phyloP scores from a whole-genome alignment of 345 rosid species.

The Geranium rotundifolium region DNA sequence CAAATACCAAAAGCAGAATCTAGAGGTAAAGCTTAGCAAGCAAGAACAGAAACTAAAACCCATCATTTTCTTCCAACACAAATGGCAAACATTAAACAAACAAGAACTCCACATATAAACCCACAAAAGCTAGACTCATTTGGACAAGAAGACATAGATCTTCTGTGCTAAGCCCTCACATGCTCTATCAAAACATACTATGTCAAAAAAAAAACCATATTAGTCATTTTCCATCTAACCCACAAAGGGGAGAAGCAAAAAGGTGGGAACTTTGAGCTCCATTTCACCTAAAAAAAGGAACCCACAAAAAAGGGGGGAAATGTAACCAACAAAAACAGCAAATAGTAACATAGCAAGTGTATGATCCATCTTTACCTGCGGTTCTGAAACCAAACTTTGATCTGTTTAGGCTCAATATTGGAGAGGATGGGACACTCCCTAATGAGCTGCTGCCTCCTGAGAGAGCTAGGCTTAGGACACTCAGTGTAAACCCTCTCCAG shows the following conservation, averaged over 20 bases:
- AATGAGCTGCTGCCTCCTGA: slow-evolving; percentile 63
- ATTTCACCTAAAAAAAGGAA: background rate
- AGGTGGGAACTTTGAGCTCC: background rate
- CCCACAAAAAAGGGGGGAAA: background rate
- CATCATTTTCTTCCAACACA: background rate
- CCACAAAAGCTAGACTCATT: background rate
- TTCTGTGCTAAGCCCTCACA: too few species aligned
- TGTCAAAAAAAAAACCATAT: too few species aligned
- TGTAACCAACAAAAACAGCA: background rate
- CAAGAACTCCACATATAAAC: background rate
- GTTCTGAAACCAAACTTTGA: slow-evolving; percentile 70
- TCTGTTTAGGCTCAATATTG: slow-evolving; percentile 60
- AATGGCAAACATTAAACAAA: background rate
- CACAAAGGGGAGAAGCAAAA: background rate
- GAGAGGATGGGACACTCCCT: slow-evolving; percentile 59
- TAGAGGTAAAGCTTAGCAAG: background rate
- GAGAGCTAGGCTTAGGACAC: slow-evolving; percentile 73
- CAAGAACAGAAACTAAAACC: background rate
- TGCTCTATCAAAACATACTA: background rate
- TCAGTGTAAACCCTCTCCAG: slow-evolving; percentile 63
- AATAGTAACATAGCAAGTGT: background rate
- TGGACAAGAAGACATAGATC: background rate
- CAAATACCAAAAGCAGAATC: background rate
- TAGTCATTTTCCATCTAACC: background rate
- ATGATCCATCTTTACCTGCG: slow-evolving; percentile 27